Base-by-base conservation (phyloP, 139 green algal species). In the Mychonastes homosphaera region DNA sequence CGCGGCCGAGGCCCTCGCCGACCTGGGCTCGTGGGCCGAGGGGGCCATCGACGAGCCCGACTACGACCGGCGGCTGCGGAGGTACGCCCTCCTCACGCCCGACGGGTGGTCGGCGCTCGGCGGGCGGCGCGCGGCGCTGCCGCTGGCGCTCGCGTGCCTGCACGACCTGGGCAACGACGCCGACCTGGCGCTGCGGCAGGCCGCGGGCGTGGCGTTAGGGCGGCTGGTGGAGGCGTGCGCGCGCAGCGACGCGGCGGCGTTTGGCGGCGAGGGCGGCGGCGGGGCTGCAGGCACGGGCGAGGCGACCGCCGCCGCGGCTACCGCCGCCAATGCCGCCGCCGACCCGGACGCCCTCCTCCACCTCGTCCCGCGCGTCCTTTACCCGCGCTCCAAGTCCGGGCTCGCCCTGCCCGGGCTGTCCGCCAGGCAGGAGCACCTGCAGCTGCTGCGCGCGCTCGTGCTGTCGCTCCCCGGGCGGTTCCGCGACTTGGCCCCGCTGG, bases 391-490 rank as follows among this genome's bases (percentile, higher is more conserved):
- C 19, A 83, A 83, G 59, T 58, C 34, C 16, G 67, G 76, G 36
- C 53, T 87, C 41, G 44, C 52, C 0, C 44, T 52, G 0, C 9
- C 44, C 24, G 75, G 53, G 34, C 44, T 88, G 50, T 64, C 80
- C 4, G 87, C 91, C 19, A 59, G 84, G n/a, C 81, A 89, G 72
- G 85, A 92, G 69, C 78, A 90, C 64, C 43, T 88, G 39, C 34
- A 44, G 21, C 71, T 95, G 55, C 65, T 91, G 49, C 65, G 84
- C 39, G 19, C 39, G 43, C 44, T 88, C 40, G 69, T 58, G 23
- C 35, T 73, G 16, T 38, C 53, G 10, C 48, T 80, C 23, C 76
- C 85, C 1, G 24, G 13, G 1, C 40, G 64, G 1, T 87, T 86
- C 57, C 52, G 62, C 0, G 79, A 86, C 40, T 56, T 94, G 53